Conservation (phyloP, 202 grass and related monocot genomes). For the Schoenoplectus tabernaemontani region DNA sequence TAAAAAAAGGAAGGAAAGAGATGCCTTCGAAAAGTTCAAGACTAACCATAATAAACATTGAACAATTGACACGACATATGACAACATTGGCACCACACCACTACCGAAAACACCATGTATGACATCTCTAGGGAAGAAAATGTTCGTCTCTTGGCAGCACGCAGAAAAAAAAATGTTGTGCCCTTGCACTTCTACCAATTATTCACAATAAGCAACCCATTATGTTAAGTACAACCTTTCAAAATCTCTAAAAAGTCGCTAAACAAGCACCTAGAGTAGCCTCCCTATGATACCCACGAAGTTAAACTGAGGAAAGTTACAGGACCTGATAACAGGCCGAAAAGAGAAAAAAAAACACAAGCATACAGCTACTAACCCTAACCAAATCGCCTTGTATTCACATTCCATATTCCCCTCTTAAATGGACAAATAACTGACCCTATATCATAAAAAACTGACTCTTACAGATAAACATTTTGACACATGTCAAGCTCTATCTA, state of each 20-base stretch:
- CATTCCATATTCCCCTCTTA: conserved; percentile 3
- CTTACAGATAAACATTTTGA: not conserved
- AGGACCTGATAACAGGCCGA: conserved; percentile 10
- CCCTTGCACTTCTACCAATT: not conserved
- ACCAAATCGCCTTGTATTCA: conserved; percentile 8
- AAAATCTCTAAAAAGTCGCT: not conserved
- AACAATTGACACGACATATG: not conserved
- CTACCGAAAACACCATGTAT: not conserved
- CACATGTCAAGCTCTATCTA: conserved; percentile 18
- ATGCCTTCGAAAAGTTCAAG: not conserved
- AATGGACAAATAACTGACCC: not conserved
- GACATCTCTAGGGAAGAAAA: not conserved
- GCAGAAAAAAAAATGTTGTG: not conserved
- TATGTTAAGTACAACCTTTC: not conserved
- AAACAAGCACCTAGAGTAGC: not conserved
- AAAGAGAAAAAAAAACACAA: not conserved
- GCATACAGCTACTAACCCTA: not conserved
- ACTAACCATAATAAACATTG: not conserved
- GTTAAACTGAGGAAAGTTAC: not conserved
- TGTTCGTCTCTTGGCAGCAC: not conserved
- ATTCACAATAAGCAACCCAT: conserved; percentile 18
- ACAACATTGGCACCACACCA: not conserved
- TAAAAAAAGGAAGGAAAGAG: not conserved
- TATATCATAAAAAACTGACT: not conserved
- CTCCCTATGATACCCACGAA: not conserved